Evolutionary conservation across 73 alveolate species (phyloP).

Genomic region (Paramecium sonneborni): DNA sequence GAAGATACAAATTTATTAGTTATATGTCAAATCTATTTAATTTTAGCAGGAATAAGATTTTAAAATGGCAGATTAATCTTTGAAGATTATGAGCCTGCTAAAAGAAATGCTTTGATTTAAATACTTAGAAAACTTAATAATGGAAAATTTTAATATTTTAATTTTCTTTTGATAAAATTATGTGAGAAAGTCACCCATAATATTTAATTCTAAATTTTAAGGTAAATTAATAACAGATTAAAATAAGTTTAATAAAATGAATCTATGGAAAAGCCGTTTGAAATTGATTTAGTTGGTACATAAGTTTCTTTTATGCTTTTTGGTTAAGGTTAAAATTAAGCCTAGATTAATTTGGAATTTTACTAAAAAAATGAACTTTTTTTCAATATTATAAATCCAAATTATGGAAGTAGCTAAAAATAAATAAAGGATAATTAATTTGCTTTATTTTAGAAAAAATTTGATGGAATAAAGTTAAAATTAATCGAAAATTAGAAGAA

Average conservation of each 20-base stretch:
- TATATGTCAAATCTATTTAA: neutral
- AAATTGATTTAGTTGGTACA: neutral
- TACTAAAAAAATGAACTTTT: neutral
- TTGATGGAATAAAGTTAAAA: neutral
- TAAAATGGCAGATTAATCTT: neutral
- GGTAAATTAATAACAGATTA: neutral
- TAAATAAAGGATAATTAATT: neutral
- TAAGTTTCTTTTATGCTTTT: neutral
- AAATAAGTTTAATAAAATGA: neutral
- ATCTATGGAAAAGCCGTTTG: neutral
- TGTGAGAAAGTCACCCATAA: neutral
- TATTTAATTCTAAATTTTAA: neutral
- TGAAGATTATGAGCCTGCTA: neutral
- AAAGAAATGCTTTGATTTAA: neutral
- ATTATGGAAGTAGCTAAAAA: neutral
- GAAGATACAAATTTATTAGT: neutral
- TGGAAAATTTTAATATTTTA: neutral
- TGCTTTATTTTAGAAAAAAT: neutral
- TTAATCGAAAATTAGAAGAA: neutral
- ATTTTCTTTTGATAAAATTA: neutral
- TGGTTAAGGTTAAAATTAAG: neutral
- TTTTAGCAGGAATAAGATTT: neutral
- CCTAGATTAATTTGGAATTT: neutral
- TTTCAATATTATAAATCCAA: neutral
- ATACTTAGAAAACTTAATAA: neutral